Conservation (phyloP, 495 filamentous ascomycete species). For the Astrocystis sublimbata region DNA sequence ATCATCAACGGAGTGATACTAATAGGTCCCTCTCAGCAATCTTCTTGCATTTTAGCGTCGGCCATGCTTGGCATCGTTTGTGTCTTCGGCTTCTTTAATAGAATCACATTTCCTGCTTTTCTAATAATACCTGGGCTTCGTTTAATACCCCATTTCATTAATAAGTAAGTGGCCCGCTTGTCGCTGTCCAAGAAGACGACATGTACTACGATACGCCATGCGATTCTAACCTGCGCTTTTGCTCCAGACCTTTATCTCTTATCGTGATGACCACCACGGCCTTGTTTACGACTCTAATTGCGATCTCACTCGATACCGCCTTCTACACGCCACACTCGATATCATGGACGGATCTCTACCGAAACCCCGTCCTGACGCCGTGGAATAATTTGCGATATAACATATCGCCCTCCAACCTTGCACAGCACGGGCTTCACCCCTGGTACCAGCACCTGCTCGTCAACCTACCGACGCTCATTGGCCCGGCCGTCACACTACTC, state of each 20-base stretch:
- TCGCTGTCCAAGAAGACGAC: no score
- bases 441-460: constrained; percentile 84
- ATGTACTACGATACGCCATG: not conserved
- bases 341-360: constrained; percentile 55
- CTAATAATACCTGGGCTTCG: constrained; percentile 76
- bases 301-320: constrained; percentile 76
- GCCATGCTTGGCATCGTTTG: constrained; percentile 74
- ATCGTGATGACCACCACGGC: constrained; percentile 60
- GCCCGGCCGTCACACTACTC: constrained; percentile 77
- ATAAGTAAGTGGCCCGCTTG: constrained; percentile 69
- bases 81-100: constrained; percentile 88
- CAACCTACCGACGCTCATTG: constrained; percentile 86
- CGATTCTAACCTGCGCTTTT: constrained; percentile 26
- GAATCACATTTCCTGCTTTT: constrained; percentile 95
- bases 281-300: constrained; percentile 63
- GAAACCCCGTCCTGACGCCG: constrained; percentile 76
- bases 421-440: constrained; percentile 87
- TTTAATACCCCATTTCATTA: constrained; percentile 79
- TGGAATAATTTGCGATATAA: constrained; percentile 93
- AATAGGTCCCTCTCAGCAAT: constrained; percentile 51
- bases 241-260: constrained; percentile 67
- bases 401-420: constrained; percentile 70
- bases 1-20: no score
- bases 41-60: constrained; percentile 71
- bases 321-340: constrained; percentile 69